Evolutionary conservation across 495 filamentous ascomycete species (phyloP).

Genomic region (Penicillium silybi): DNA sequence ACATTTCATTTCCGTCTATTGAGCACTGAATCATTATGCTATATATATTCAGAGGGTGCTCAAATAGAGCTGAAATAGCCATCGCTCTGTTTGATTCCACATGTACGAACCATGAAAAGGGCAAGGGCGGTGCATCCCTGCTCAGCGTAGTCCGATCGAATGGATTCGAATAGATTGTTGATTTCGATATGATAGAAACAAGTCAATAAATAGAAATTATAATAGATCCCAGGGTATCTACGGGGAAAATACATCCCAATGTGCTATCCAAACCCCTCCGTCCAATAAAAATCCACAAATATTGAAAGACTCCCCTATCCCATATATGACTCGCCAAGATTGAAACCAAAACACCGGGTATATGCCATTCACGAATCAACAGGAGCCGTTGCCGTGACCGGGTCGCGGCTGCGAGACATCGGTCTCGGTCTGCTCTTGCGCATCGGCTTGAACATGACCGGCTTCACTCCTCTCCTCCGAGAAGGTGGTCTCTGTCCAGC

Average conservation of each 20-base stretch:
- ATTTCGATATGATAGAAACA: no score
- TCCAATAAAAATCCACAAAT: not conserved
- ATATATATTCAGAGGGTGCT: no score
- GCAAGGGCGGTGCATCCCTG: no score
- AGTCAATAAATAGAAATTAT: not conserved
- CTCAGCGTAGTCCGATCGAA: no score
- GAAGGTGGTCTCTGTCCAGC: conserved; percentile 17
- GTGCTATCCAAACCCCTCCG: not conserved
- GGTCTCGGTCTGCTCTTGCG: not conserved
- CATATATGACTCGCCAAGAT: not conserved
- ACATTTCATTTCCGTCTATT: no score
- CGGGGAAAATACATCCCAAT: not conserved
- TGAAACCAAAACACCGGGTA: not conserved
- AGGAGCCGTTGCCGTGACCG: not conserved
- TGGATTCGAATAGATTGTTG: no score
- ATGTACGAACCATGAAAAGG: no score
- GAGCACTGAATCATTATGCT: no score
- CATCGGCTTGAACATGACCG: not conserved
- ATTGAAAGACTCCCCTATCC: not conserved
- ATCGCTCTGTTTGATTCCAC: no score
- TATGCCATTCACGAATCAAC: not conserved
- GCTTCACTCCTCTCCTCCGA: conserved; percentile 15
- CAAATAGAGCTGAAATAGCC: no score
- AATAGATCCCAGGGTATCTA: not conserved
- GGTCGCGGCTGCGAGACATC: not conserved